These are phyloP conservation scores for Orbilia oligospora DNA, from an alignment of 2,329 filamentous ascomycete species.

Conservation along the genomic window DNA sequence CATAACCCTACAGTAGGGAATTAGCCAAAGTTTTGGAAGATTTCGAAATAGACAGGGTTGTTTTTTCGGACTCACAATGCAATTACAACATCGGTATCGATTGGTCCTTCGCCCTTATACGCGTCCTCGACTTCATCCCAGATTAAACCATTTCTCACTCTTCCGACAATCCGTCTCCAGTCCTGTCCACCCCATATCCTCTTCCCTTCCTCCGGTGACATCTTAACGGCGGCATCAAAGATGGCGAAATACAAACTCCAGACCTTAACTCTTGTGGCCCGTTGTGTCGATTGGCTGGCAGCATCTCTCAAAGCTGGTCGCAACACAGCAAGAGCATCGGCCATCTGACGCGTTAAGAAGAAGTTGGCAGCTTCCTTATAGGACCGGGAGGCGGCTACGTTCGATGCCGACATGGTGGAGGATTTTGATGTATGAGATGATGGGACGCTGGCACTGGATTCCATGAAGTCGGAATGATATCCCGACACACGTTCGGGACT, in stretches of 20 bases:
- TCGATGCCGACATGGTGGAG: constrained; percentile 50
- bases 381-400: constrained; percentile 78
- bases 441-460: constrained; percentile 54
- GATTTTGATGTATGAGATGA: constrained; percentile 53
- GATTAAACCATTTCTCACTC: constrained; percentile 89
- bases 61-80: constrained; percentile 75
- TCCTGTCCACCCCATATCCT: constrained; percentile 85
- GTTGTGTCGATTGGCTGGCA: constrained; percentile 78
- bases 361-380: constrained; percentile 95
- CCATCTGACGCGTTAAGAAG: constrained; percentile 92
- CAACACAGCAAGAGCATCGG: constrained; percentile 88
- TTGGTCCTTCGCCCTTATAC: constrained; percentile 86
- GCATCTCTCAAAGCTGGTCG: constrained; percentile 81
- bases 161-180: constrained; percentile 85
- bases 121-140: constrained; percentile 93
- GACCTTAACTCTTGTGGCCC: constrained; percentile 89
- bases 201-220: constrained; percentile 91
- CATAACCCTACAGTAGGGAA: constrained; percentile 76
- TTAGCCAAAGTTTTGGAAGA: constrained; percentile 21
- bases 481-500: constrained; percentile 55
- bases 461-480: constrained; percentile 59
- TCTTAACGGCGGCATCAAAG: constrained; percentile 88
- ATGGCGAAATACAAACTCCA: constrained; percentile 98
- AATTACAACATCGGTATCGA: constrained; percentile 94
- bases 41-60: not conserved